Percentiles rank a stretch among this genome's conserved stretches.
These are phyloP conservation scores for Rhodotorula sp. DNA, from an alignment of 1,284 basidiomycete species.

Conservation along the genomic window DNA sequence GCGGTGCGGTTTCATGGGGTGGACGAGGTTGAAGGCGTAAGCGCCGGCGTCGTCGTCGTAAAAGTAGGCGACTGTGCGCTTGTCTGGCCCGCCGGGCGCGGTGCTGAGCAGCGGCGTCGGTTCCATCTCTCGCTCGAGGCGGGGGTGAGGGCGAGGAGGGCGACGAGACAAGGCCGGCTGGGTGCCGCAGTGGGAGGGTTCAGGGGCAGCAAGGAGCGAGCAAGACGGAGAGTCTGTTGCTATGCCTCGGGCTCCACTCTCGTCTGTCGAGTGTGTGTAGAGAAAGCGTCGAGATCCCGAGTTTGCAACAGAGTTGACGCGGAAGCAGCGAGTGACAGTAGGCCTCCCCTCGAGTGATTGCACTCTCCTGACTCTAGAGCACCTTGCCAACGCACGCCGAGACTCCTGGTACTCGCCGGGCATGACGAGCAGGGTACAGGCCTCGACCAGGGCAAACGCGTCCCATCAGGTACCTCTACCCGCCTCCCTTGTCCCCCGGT, in stretches of 20 bases:
- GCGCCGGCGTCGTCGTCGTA: constrained; percentile 28
- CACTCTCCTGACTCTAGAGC: too few relatives aligned
- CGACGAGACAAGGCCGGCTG: not conserved
- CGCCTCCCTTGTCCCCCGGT: not conserved
- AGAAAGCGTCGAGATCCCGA: too few relatives aligned
- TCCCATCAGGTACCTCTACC: constrained; percentile 1
- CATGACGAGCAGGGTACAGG: not conserved
- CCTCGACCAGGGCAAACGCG: not conserved
- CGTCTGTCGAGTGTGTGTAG: too few relatives aligned
- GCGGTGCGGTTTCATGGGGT: constrained; percentile 55
- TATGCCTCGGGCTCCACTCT: too few relatives aligned
- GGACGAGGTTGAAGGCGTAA: constrained; percentile 16
- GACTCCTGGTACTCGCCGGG: not conserved
- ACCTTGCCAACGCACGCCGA: too few relatives aligned
- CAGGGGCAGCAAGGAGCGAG: too few relatives aligned
- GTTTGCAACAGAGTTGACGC: too few relatives aligned
- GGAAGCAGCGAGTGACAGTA: too few relatives aligned
- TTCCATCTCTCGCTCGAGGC: not conserved
- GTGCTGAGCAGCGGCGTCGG: constrained; percentile 4
- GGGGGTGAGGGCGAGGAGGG: not conserved
- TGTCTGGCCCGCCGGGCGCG: constrained; percentile 16
- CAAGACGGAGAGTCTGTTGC: too few relatives aligned
- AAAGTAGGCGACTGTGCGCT: constrained; percentile 39
- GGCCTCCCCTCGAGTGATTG: too few relatives aligned
- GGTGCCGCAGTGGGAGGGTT: too few relatives aligned